Base-by-base conservation (phyloP, 257 asterid genomes). In the Cynanchum wilfordii region DNA sequence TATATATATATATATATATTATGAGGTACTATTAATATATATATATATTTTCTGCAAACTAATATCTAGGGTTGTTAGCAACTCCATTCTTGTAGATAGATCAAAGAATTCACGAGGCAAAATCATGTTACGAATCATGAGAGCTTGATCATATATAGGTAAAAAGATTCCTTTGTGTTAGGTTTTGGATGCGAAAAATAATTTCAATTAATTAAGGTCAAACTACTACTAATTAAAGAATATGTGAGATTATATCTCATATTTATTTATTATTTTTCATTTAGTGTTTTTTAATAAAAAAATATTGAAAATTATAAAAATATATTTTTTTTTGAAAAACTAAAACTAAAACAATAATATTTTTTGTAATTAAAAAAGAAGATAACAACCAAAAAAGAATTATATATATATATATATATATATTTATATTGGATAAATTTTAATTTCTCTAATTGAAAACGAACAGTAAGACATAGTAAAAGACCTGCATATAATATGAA, bases 61-160 rank as follows among this genome's bases (percentile, higher is more conserved):
- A 15, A 38, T 33, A 62, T 62, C 45, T 60, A 45, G 50, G 68
- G 71, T 71, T 55, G 80, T 72, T 72, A 24, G 77, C 44, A 45
- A 47, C 68, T 56, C 51, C 38, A 44, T 44, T 57, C 51, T 56
- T 57, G 20, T 29, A 56, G 25, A 42, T 22, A 15, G 36, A 76
- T 52, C 44, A 67, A 19, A n/a, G 45, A 51, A 19, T 33, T 76
- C 75, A 49, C 49, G 54, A 27, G 66, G 33, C 72, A 76, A 70
- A 63, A 38, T 70, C 38, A 11, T n/a, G 60, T 76, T 30, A 33
- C 22, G 22, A 70, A 38, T 25, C 62, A 44, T 56, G 22, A 63
- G 22, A 63, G 9, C 19, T 36, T 2, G 24, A 45, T 62, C 8
- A 44, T 16, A 60, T 44, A 19, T 24, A 24, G 64, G 20, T 58